Evolutionary conservation across 2,329 filamentous ascomycete species (phyloP), one percentile per base, ranked within the genome.

Genomic region (Penicillium aurantiogriseum): DNA sequence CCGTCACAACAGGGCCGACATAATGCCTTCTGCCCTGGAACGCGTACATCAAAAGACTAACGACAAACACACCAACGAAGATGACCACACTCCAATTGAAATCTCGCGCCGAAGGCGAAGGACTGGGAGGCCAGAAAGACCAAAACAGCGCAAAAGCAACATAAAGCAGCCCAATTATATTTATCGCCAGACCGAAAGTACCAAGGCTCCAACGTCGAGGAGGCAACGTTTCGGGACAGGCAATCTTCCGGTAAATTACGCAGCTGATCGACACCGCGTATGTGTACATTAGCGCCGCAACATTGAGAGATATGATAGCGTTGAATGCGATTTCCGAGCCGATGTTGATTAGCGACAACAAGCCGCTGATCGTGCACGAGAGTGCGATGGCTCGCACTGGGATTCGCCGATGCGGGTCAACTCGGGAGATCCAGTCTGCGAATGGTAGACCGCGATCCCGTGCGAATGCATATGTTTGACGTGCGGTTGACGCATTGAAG

Each of bases 81-180:
- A 83, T 75, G 7, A 80, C 70, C n/a, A 74, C 65, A 31, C 76
- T 77, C 79, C 79, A 84, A 66, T 84, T 84, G 68, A 83, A 81
- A 3, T 73, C 75, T 4, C 60, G 64, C 2, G 70, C 63, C 0
- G 72, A 75, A 0, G 80, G 74, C 0, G 74, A 68, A 8, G 74
- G 67, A 0, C 63, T 56, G 0, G 70, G 63, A 1, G 82, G 81
- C 67, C 81, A 83, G 56, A 80, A 79, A 13, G 73, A 70, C 65
- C 81, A 81, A 50, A 82, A 72, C 40, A 80, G 76, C 3, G 80
- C 71, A 21, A 79, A 73, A 0, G 73, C 58, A 1, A 79, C 69
- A 64, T 79, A 84, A 3, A 71, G 25, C 31, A 80, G 63, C 0
- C 77, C 78, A 40, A 74, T 73, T 5, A 76, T 60, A 53, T 83